phyloP scores from a whole-genome alignment of 139 green algal species.

The Chlorella sorokiniana region DNA sequence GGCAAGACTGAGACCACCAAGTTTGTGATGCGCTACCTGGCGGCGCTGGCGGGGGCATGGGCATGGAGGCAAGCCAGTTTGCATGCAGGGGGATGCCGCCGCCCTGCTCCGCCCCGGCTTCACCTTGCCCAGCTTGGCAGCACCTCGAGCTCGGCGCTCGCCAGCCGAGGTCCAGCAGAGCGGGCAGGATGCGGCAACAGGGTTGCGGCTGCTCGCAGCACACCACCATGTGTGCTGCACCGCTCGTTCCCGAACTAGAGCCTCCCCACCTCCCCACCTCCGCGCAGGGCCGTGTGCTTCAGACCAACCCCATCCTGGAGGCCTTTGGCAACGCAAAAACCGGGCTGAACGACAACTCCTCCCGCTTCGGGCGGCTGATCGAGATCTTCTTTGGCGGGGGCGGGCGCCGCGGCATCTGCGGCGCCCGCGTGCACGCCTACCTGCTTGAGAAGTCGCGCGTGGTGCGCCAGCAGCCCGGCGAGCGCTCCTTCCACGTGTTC shows the following conservation, averaged over 20 bases:
- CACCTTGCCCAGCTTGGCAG: too few relatives aligned
- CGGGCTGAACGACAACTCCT: constrained; percentile 89
- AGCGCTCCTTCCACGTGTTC: constrained; percentile 95
- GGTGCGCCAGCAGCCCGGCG: constrained; percentile 57
- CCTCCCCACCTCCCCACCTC: constrained; percentile 27
- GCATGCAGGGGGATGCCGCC: neutral
- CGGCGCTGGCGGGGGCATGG: constrained; percentile 76
- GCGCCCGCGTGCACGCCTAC: constrained; percentile 87
- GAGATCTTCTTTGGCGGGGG: constrained; percentile 80
- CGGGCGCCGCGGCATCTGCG: constrained; percentile 62
- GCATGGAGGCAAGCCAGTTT: constrained; percentile 36
- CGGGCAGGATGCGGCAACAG: too few relatives aligned
- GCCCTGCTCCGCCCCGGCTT: too few relatives aligned
- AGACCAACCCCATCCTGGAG: constrained; percentile 94
- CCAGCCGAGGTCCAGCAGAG: too few relatives aligned
- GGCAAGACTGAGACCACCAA: constrained; percentile 98
- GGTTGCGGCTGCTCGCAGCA: too few relatives aligned
- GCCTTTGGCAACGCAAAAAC: constrained; percentile 97
- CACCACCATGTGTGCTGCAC: constrained; percentile 62
- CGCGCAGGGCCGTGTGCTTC: constrained; percentile 62
- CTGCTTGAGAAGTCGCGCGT: constrained; percentile 88
- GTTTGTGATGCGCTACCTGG: constrained; percentile 91
- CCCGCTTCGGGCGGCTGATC: constrained; percentile 93
- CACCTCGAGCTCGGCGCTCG: too few relatives aligned
- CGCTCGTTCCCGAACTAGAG: neutral